A percentile compares a stretch with the other conserved stretches of the same genome.
These are phyloP conservation scores for Botryotinia convoluta DNA, from an alignment of 2,329 filamentous ascomycete species.

Conservation along the genomic window DNA sequence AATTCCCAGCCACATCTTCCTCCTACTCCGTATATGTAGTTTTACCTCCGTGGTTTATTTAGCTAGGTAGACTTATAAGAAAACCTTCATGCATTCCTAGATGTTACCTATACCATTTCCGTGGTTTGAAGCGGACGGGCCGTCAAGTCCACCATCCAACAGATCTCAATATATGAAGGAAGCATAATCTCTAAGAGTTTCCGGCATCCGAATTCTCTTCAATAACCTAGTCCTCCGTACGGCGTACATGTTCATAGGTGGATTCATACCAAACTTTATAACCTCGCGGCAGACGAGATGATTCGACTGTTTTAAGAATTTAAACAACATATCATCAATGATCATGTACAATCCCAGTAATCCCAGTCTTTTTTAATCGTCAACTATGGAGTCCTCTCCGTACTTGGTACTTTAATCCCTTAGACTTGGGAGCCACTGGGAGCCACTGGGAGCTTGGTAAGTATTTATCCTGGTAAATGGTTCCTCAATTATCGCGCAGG, in stretches of 20 bases:
- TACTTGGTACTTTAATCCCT: background rate
- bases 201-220: background rate
- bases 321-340: background rate
- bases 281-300: background rate
- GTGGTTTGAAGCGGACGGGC: background rate
- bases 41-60: background rate
- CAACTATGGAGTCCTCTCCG: background rate
- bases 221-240: background rate
- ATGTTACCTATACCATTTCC: background rate
- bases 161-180: background rate
- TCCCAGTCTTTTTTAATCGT: background rate
- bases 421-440: background rate
- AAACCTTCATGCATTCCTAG: background rate
- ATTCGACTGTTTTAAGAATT: background rate
- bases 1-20: background rate
- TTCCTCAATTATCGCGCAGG: slow-evolving; percentile 4
- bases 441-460: background rate
- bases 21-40: background rate
- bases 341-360: background rate
- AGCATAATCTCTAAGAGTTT: background rate
- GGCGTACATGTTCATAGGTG: background rate
- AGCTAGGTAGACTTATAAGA: background rate
- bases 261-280: background rate
- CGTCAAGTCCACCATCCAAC: background rate
- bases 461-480: background rate